Evolutionary conservation across 768 basidiomycete genomes (phyloP), one percentile per base, ranked within the genome.

Genomic region (Leccinum aurantiacum): DNA sequence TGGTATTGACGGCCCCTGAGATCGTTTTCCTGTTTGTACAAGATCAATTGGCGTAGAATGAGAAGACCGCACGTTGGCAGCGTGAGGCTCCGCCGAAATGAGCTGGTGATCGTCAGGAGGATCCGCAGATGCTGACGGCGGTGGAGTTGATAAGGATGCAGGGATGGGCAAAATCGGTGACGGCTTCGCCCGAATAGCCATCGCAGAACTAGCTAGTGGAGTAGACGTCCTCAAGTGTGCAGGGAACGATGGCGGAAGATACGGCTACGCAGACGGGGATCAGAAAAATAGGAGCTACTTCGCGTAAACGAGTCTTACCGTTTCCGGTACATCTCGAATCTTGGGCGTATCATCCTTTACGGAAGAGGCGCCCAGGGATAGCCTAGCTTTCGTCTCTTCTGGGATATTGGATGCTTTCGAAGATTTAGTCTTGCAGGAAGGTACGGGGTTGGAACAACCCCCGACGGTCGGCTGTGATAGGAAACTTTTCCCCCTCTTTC

Each of bases 201-300:
- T 59, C 51, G 50, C 58, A 44, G 61, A 50, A 47, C 58, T 59
- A n/a, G 65, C 62, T 35, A 71, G 73, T 10, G 84, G 85, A 5
- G 84, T 86, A 2, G 85, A 87, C 27, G 83, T 85, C 33, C 72
- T 66, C 22, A 86, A 68, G 58, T 83, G 74, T 11, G 79, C 74
- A 31, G 82, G 80, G 63, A 85, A 86, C 7, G 84, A 85, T 4
- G 84, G 84, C 1, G 83, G 83, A 19, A 82, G 69, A 59, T 79
- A 83, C n/a, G 74, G 71, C 82, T 79, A 61, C 64, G 29, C 37
- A 50, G 38, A 58, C 33, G 49, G 31, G 35, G 3, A 49, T 74
- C 58, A 74, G 62, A 52, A 38, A 55, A 54, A 22, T 27, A 22
- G 44, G 19, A 22, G 44, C 52, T 35, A 57, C 44, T 41, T 53